These are phyloP conservation scores for Nakaseomyces glabratus DNA, from an alignment of 1,139 yeast genomes.

Conservation along the genomic window DNA sequence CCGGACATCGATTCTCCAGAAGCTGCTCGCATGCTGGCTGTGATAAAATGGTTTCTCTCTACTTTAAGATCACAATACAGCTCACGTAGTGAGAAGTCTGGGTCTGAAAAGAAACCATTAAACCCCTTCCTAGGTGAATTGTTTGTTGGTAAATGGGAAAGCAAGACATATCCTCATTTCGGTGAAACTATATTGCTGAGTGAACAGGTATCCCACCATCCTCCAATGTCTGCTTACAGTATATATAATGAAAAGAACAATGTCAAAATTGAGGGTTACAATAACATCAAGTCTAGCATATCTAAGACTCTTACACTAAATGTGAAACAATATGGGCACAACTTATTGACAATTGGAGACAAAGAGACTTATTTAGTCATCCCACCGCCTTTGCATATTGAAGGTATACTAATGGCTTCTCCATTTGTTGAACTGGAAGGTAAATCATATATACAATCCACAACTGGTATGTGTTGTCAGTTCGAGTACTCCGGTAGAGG, in stretches of 20 bases:
- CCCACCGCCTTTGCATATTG: conserved; percentile 93
- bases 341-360: conserved; percentile 53
- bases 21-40: conserved; percentile 54
- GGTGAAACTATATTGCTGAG: conserved; percentile 72
- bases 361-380: conserved; percentile 66
- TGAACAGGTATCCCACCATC: conserved; percentile 94
- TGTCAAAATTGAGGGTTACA: conserved; percentile 73
- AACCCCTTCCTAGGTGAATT: conserved; percentile 92
- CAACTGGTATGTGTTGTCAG: conserved; percentile 64
- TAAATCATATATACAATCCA: conserved; percentile 67
- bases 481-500: conserved; percentile 89
- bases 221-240: conserved; percentile 87
- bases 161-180: conserved; percentile 37
- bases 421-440: conserved; percentile 91
- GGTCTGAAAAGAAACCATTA: conserved; percentile 91
- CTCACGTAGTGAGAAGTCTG: conserved; percentile 79
- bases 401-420: conserved; percentile 80
- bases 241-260: conserved; percentile 63
- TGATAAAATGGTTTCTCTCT: conserved; percentile 80
- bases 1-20: conserved; percentile 33
- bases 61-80: conserved; percentile 89
- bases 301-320: conserved; percentile 51
- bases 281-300: conserved; percentile 78
- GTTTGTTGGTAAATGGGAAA: conserved; percentile 80
- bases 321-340: conserved; percentile 91